These are phyloP conservation scores for Eimeria brunetti DNA, from an alignment of 169 alveolate genomes.

Conservation along the genomic window DNA sequence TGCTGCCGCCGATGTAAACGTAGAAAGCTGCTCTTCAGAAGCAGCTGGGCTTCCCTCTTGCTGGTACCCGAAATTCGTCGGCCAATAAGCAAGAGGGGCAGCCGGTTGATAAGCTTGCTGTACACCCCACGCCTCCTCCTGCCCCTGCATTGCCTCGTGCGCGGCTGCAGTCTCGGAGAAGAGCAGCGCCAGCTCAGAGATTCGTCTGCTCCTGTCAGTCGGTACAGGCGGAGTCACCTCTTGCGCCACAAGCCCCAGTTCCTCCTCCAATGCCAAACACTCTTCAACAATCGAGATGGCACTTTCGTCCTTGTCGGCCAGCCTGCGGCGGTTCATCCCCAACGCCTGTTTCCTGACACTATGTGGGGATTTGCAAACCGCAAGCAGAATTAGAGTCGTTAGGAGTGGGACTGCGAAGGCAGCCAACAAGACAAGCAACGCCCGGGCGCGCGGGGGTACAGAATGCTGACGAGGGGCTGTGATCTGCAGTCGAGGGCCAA, in stretches of 20 bases:
- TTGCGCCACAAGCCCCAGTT: neutral
- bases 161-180: neutral
- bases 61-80: neutral
- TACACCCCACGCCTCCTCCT: neutral
- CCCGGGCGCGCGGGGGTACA: neutral
- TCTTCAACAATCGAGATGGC: neutral
- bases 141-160: neutral
- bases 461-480: no score
- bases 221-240: neutral
- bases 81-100: neutral
- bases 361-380: neutral
- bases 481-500: neutral
- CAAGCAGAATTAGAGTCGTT: neutral
- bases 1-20: neutral
- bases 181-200: neutral
- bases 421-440: neutral
- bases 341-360: neutral
- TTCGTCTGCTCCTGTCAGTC: neutral
- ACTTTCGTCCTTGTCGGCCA: neutral
- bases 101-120: neutral
- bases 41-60: neutral
- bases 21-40: neutral
- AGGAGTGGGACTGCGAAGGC: neutral
- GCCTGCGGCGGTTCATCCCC: neutral
- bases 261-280: conserved; percentile 18